Evolutionary conservation across 495 filamentous ascomycete genomes (phyloP).

Genomic region (Monascus purpureus): DNA sequence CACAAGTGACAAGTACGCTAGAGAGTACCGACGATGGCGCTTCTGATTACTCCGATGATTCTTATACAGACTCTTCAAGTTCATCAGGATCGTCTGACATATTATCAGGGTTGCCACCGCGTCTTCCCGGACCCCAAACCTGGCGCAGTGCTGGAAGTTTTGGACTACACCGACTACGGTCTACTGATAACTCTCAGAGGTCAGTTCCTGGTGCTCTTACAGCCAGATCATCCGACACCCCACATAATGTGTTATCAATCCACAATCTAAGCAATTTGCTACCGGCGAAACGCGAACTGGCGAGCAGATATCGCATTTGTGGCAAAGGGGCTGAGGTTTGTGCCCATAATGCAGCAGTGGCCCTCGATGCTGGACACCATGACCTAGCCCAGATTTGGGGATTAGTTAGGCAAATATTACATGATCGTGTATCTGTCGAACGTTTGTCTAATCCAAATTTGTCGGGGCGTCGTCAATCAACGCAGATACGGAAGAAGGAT

Average conservation of each 20-base stretch:
- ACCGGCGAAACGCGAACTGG: constrained; percentile 64
- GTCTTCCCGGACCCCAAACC: constrained; percentile 37
- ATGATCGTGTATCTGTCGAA: constrained; percentile 50
- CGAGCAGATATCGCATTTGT: constrained; percentile 68
- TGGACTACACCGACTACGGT: constrained; percentile 30
- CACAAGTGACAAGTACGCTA: constrained; percentile 33
- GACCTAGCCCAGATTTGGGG: constrained; percentile 79
- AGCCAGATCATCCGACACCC: constrained; percentile 19
- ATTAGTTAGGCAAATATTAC: constrained; percentile 61
- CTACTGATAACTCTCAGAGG: constrained; percentile 41
- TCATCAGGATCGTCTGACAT: constrained; percentile 58
- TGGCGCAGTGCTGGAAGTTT: constrained; percentile 37
- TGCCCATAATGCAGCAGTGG: constrained; percentile 65
- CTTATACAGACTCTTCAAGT: constrained; percentile 51
- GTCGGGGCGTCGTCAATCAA: constrained; percentile 37
- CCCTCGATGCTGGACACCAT: constrained; percentile 53
- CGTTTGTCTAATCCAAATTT: constrained; percentile 37
- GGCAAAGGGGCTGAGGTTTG: constrained; percentile 69
- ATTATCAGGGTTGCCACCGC: constrained; percentile 27
- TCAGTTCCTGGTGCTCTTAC: constrained; percentile 33
- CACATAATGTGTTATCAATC: constrained; percentile 51
- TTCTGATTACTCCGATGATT: constrained; percentile 48
- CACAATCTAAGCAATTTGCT: constrained; percentile 51
- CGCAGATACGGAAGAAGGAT: constrained; percentile 13
- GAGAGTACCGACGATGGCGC: constrained; percentile 35